Evolutionary conservation across 2,329 filamentous ascomycete species (phyloP), one percentile per base, ranked within the genome.

Genomic region (Xylariaceae sp.): DNA sequence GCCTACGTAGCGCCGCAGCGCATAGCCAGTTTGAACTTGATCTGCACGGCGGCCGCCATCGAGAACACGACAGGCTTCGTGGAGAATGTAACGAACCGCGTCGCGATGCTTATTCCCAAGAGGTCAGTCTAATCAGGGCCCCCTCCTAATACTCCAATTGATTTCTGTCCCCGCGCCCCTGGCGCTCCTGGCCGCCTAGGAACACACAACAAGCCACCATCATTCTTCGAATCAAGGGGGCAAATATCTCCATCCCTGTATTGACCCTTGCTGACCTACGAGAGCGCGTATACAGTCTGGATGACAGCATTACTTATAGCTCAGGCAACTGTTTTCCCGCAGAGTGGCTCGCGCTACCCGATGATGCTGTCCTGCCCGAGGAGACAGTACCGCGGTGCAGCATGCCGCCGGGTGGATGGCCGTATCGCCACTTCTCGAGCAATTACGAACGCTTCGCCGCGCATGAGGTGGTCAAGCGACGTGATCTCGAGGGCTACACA

Each of bases 391-490:
- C 79, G 2, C 71, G 49, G 60, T 69, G 46, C 53, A 27, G 12
- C 19, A 3, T 12, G 35, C 55, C 57, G 75, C 64, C 69, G 2
- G 48, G 49, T 26, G 54, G 56, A 11, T 54, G 56, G 40, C 56
- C 56, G 19, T 59, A 59, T 37, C 63, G 75, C 39, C 71, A 70
- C 6, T 95, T 94, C 69, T 79, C 79, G 3, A 89, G 78, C 50
- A 94, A 92, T 67, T 90, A 84, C 55, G 87, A 94, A 73, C 85
- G 91, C 4, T 92, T 91, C 66, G 85, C 87, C 30, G 90, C 91
- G 0, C 83, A 86, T 61, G 89, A 95, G 71, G 71, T 95, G 59
- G 76, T 75, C 65, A 95, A 95, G 74, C 79, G 87, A 19, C 72
- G 76, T 12, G 78, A 87, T 55, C 72, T 77, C 1, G 73, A 76